These are phyloP conservation scores for Spizellomyces sp. DNA, from an alignment of 192 early-diverging fungal genomes.

Conservation along the genomic window DNA sequence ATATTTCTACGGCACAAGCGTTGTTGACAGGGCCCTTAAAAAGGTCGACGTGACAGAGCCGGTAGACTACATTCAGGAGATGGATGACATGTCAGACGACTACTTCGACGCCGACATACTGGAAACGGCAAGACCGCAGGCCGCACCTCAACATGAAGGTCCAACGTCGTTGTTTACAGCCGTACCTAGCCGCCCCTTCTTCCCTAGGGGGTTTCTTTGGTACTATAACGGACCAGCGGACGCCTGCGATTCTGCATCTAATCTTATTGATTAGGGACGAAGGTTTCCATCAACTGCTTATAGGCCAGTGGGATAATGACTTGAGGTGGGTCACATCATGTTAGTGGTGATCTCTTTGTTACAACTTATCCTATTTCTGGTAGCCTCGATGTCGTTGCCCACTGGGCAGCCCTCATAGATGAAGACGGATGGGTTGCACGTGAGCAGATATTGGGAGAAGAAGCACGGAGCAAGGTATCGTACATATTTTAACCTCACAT, in stretches of 20 bases:
- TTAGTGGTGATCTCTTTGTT: background rate
- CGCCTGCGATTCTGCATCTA: too few relatives aligned
- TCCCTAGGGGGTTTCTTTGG: conserved; percentile 96
- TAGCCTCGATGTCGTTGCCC: conserved; percentile 76
- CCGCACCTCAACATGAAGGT: conserved; percentile 55
- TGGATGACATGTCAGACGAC: conserved; percentile 51
- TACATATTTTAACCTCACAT: too few relatives aligned
- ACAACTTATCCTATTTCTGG: conserved; percentile 1
- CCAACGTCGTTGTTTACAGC: conserved; percentile 78
- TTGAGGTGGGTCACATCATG: conserved; percentile 51
- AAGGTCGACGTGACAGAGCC: conserved; percentile 59
- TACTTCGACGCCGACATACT: conserved; percentile 39
- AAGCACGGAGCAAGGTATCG: conserved; percentile 78
- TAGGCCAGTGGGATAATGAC: conserved; percentile 87
- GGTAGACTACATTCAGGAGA: conserved; percentile 45
- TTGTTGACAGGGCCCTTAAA: conserved; percentile 71
- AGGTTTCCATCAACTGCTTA: conserved; percentile 85
- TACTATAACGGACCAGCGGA: conserved; percentile 15
- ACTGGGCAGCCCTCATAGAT: conserved; percentile 81
- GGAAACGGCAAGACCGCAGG: background rate
- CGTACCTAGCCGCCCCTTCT: conserved; percentile 89
- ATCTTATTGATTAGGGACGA: conserved; percentile 67
- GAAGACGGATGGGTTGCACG: conserved; percentile 87
- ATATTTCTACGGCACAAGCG: conserved; percentile 76
- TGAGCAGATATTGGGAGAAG: conserved; percentile 92